Base-by-base conservation (phyloP, 257 asterid genomes). In the Verbena officinalis region DNA sequence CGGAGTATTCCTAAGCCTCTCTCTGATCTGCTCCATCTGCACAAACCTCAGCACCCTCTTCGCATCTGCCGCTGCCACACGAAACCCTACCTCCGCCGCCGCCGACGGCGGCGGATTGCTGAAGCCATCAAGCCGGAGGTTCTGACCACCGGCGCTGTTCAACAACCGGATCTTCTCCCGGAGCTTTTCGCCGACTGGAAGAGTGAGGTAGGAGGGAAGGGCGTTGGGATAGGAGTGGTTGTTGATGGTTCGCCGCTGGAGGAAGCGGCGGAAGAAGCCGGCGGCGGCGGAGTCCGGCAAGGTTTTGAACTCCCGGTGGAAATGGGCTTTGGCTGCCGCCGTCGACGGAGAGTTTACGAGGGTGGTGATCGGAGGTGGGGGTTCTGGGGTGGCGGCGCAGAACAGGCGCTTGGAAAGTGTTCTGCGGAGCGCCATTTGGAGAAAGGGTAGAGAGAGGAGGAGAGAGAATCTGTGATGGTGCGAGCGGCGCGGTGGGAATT, bases 361-460 rank as follows among this genome's bases (percentile, higher is more conserved):
- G 64, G 68, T 13, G 80, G 58, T 42, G 62, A 59, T 36, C 45
- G 82, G 69, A 33, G 76, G 43, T 5, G 70, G 56, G 11, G 43
- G 23, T 20, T 48, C 42, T 3, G 65, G 64, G 51, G 7, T 27
- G 62, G 65, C 34, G 69, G 46, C 55, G 60, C 13, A 1, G 50
- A 54, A 36, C 4, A 62, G 64, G 23, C 78, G 79, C 71, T 69
- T 61, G 20, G 79, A 55, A 59, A 81, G 57, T 20, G 82, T 21
- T 62, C 80, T 72, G 5, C 86, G 86, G 70, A 88, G 86, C 68
- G 94, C 95, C 96, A 91, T 91, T 78, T 62, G 21, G 6, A 48
- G 27, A 42, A 13, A 30, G 12, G 12, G 14, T 19, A 40, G 44
- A 23, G 73, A 56, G 76, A 58, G 62, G 33, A 7, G 3, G 33